phyloP scores from a whole-genome alignment of 2,329 filamentous ascomycete genomes.

The Penicillium paneum region DNA sequence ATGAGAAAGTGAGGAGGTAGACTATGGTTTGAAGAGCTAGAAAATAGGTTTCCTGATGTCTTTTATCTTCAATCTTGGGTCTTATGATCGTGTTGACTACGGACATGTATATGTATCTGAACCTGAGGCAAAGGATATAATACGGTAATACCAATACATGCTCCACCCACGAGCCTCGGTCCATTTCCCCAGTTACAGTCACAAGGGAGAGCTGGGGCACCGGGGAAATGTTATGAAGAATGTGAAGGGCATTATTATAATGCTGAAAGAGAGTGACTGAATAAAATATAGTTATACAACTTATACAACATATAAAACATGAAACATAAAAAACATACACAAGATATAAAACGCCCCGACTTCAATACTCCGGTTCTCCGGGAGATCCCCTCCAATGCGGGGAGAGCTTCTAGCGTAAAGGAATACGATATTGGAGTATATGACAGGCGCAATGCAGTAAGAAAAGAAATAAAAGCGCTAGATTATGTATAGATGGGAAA shows the following conservation, averaged over 20 bases:
- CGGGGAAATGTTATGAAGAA: not conserved
- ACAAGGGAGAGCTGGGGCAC: not conserved
- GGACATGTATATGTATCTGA: too few relatives aligned
- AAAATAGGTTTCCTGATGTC: not conserved
- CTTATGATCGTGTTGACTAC: not conserved
- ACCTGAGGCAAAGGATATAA: not conserved
- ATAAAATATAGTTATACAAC: not conserved
- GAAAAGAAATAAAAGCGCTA: not conserved
- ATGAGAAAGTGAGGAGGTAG: not conserved
- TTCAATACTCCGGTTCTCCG: slow-evolving; percentile 3
- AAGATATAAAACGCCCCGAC: too few relatives aligned
- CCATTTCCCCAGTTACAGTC: not conserved
- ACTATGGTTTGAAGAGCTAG: not conserved
- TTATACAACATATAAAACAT: not conserved
- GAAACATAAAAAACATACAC: not conserved
- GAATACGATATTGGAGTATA: not conserved
- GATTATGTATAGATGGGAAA: slow-evolving; percentile 15
- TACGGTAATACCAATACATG: slow-evolving; percentile 1
- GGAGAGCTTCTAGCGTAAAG: slow-evolving; percentile 4
- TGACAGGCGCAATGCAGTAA: not conserved
- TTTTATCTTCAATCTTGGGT: not conserved
- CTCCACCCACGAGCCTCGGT: slow-evolving; percentile 5
- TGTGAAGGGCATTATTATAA: not conserved
- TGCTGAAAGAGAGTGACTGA: too few relatives aligned
- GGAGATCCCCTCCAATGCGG: slow-evolving; percentile 7